Evolutionary conservation across 2,329 filamentous ascomycete species (phyloP), one percentile per base, ranked within the genome.

Genomic region (Arthrobotrys pseudoclavata): DNA sequence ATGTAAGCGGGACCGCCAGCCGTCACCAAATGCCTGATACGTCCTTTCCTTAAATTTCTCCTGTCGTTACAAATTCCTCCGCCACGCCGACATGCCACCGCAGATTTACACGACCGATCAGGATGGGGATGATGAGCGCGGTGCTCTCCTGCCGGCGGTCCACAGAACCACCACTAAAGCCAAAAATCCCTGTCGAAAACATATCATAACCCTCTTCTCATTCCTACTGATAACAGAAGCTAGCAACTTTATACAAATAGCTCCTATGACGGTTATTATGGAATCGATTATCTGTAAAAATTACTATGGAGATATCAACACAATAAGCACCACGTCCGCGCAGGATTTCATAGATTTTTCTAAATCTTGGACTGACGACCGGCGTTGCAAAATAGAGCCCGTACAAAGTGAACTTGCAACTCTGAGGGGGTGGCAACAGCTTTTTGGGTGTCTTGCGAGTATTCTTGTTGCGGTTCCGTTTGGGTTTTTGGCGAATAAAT

Each of bases 401-500:
- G 12, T 53, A 5, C 50, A 53, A 18, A 53, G 50, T 24, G 50
- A 53, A 31, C 50, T 53, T 10, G 50, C 50, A 24, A 31, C 24
- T 31, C 24, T 53, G 4, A 53, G 50, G 10, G 50, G 50, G 7
- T 53, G 29, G 50, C 50, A 53, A 31, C 50, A 53, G 22, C 50
- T 53, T 34, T 34, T 53, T 34, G 50, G 31, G 9, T 53, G 50
- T 13, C 50, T 53, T 5, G 50, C 50, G 2, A 53, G 50, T 24
- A 53, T 53, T 53, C 24, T 53, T 2, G 50, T 53, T 53, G 50
- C 50, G 0, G 50, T 53, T 29, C 50, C 50, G 24, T 53, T 53
- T 53, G 29, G 50, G 24, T 53, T 53, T 53, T n/a, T 31, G 50
- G 50, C 50, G 24, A 53, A 53, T 13, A 53, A 29, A 24, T 53